phyloP scores from a whole-genome alignment of 768 basidiomycete genomes.

The Lentinula lateritia region DNA sequence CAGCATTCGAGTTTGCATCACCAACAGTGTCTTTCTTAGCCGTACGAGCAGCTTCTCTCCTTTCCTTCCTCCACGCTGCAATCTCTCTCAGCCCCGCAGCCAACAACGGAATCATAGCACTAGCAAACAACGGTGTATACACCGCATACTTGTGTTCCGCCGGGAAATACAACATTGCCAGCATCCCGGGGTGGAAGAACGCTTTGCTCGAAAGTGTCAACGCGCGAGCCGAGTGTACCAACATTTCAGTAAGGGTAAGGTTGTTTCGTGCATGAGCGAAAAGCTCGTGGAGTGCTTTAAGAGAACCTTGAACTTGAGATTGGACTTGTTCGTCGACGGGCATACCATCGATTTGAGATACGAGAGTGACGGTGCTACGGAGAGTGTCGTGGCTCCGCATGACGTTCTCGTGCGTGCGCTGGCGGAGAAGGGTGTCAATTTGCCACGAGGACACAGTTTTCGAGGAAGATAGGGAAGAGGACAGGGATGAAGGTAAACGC shows the following conservation, averaged over 20 bases:
- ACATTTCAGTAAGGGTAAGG: conserved; percentile 28
- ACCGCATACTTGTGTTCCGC: conserved; percentile 97
- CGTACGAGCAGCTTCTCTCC: not conserved
- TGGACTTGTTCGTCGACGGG: conserved; percentile 77
- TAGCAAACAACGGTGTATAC: conserved; percentile 92
- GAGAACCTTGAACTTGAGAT: conserved; percentile 62
- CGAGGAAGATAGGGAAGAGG: conserved; percentile 13
- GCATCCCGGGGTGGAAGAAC: conserved; percentile 96
- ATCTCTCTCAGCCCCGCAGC: conserved; percentile 72
- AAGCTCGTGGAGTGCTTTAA: conserved; percentile 73
- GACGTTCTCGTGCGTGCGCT: conserved; percentile 65
- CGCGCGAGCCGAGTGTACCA: conserved; percentile 59
- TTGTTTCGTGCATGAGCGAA: not conserved
- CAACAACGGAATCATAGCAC: conserved; percentile 76
- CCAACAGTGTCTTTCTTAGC: not conserved
- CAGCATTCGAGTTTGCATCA: not conserved
- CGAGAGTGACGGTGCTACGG: conserved; percentile 75
- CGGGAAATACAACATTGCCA: conserved; percentile 94
- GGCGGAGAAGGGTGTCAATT: conserved; percentile 70
- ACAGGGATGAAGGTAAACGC: conserved; percentile 44
- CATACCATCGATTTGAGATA: conserved; percentile 87
- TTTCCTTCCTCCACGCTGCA: conserved; percentile 50
- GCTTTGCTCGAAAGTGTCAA: conserved; percentile 70
- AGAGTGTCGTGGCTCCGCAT: conserved; percentile 69
- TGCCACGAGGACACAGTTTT: conserved; percentile 59